A percentile compares a stretch with the other conserved stretches of the same genome.
Conservation (phyloP, 257 asterid species). For the Rhazya stricta region DNA sequence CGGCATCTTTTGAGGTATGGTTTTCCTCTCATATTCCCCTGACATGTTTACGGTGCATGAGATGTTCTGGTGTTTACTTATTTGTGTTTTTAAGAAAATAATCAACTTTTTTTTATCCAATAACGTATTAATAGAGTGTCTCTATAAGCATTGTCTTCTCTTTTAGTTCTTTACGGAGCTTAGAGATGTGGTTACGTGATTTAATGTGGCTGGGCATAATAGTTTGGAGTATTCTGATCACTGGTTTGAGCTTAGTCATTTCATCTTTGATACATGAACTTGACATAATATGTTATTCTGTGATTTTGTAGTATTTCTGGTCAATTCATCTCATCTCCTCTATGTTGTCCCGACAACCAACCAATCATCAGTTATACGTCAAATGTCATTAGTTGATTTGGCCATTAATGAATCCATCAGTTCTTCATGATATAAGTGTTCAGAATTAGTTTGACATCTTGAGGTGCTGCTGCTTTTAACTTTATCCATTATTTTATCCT, state of each 20-base stretch:
- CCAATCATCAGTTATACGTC: neutral
- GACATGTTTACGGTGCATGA: neutral
- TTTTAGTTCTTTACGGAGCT: neutral
- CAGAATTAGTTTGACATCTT: neutral
- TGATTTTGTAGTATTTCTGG: neutral
- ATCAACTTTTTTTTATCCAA: constrained; percentile 5
- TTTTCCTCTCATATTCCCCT: constrained; percentile 11
- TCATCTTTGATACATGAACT: neutral
- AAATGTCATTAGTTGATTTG: neutral
- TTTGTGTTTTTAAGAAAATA: neutral
- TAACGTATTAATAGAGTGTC: neutral
- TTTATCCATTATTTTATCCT: neutral
- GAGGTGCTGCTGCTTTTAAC: neutral
- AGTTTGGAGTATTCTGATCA: neutral
- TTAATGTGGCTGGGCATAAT: neutral
- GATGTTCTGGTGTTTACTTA: neutral
- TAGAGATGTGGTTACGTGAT: neutral
- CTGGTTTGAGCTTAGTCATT: neutral
- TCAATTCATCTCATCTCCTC: constrained; percentile 2
- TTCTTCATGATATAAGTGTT: neutral
- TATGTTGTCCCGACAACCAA: neutral
- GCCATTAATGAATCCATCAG: neutral
- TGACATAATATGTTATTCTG: neutral
- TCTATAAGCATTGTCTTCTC: neutral
- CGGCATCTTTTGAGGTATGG: constrained; percentile 74